These are phyloP conservation scores for Kwoniella dejecticola DNA, from an alignment of 768 basidiomycete species.

Conservation along the genomic window DNA sequence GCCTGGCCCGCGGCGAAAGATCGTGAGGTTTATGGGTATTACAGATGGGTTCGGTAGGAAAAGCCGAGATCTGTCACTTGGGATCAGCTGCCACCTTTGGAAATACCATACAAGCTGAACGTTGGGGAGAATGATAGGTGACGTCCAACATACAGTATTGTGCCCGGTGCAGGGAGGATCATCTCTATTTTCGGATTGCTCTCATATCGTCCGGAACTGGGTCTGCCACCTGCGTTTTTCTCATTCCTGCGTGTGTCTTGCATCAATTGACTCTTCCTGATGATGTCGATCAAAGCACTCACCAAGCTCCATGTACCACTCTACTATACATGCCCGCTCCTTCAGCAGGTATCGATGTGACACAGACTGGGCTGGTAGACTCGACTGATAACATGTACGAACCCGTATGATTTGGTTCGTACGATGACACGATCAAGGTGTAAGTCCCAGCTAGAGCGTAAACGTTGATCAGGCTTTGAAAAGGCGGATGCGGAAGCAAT, in stretches of 20 bases:
- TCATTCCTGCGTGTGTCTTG: constrained; percentile 59
- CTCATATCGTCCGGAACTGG: constrained; percentile 66
- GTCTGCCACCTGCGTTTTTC: constrained; percentile 68
- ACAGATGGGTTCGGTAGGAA: constrained; percentile 27
- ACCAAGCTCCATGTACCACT: constrained; percentile 73
- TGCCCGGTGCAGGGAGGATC: constrained; percentile 34
- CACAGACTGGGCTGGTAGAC: constrained; percentile 64
- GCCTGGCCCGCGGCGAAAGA: constrained; percentile 57
- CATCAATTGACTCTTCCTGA: no score
- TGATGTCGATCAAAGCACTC: constrained; percentile 31
- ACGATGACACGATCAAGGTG: constrained; percentile 80
- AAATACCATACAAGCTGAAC: neutral
- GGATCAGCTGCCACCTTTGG: neutral
- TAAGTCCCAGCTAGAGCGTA: constrained; percentile 84
- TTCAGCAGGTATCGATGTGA: constrained; percentile 74
- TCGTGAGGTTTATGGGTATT: constrained; percentile 48
- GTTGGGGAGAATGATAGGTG: neutral
- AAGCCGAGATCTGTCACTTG: constrained; percentile 31
- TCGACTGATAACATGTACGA: constrained; percentile 68
- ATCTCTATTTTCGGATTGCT: constrained; percentile 72
- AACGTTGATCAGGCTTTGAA: constrained; percentile 48
- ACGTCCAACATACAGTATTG: constrained; percentile 31
- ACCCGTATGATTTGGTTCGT: constrained; percentile 71
- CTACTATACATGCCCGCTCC: constrained; percentile 88
- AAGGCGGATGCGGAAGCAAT: no score